Percentiles rank a stretch among this genome's conserved stretches.
These are phyloP conservation scores for Saccharomycopsis vini DNA, from an alignment of 805 yeast genomes.

Conservation along the genomic window DNA sequence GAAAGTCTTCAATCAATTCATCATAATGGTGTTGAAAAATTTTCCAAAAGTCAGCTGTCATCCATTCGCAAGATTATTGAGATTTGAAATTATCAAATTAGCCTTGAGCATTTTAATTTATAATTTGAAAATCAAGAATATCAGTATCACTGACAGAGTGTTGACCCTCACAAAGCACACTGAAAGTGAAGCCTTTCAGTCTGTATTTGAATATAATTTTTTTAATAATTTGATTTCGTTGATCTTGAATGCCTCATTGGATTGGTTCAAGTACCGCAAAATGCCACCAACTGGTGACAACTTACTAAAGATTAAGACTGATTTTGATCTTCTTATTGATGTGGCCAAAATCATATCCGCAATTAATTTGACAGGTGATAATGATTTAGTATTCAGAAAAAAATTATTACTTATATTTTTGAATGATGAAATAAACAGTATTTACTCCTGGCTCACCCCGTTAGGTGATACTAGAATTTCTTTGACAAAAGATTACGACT, in stretches of 20 bases:
- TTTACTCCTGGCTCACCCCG: conserved; percentile 69
- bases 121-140: conserved; percentile 32
- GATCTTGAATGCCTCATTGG: conserved; percentile 57
- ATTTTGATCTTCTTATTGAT: conserved; percentile 48
- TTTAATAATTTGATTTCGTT: conserved; percentile 20
- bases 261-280: conserved; percentile 65
- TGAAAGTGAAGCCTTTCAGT: too few relatives aligned
- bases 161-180: neutral
- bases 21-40: conserved; percentile 44
- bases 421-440: conserved; percentile 63
- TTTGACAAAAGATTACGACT: conserved; percentile 71
- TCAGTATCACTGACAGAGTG: neutral
- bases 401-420: conserved; percentile 52
- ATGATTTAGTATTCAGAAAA: conserved; percentile 38
- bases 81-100: conserved; percentile 67
- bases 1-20: conserved; percentile 53
- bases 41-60: conserved; percentile 61
- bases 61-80: conserved; percentile 65
- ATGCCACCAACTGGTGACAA: conserved; percentile 84
- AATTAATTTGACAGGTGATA: conserved; percentile 19
- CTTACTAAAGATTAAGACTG: conserved; percentile 59
- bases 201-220: neutral
- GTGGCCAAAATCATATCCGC: conserved; percentile 31
- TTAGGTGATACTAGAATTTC: conserved; percentile 69
- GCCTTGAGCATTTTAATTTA: conserved; percentile 55